Base-by-base conservation (phyloP, 768 basidiomycete species). In the Trametes maxima region DNA sequence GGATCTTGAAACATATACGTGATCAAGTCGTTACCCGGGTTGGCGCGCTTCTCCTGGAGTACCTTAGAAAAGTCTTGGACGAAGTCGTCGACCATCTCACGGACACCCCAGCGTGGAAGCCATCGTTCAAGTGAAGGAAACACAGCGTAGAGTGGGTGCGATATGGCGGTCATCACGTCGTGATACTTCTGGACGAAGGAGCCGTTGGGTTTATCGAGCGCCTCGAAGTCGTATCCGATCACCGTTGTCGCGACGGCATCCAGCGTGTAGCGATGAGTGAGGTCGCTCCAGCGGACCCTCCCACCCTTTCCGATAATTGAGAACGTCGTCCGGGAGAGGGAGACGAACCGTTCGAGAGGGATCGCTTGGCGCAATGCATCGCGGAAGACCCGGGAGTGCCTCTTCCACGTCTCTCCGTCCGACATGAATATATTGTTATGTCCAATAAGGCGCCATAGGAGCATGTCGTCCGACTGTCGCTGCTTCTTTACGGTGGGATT, bases 371-470 rank as follows among this genome's bases (percentile, higher is more conserved):
- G 67, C 37, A 78, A 70, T 2, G 77, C 77, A 11, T 71, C 67
- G 50, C 70, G 75, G 22, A 78, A 71, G n/a, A 73, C 67, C 4
- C 65, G 60, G 12, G 75, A 76, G 39, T 78, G 78, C 19, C 73
- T 65, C 59, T 73, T 74, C 76, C 76, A 78, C 55, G 63, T 68
- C 45, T 74, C 74, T 14, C 77, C 76, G 59, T 77, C 77, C 44
- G 76, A 71, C 59, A 77, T 69, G 59, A 78, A 68, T 28, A 79
- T 70, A 43, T 77, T 79, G 17, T 76, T 65, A 42, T 65, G 59
- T 16, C 75, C 73, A 13, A 77, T 68, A 48, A 78, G 70, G 11
- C 72, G 71, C 66, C 76, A 77, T 36, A 77, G 70, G 7, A 78
- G 68, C 53, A 75, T 72, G 53, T 71, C 75, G 57, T 61, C 61